Evolutionary conservation across 148 eudicot genomes (phyloP).

Genomic region (Cornus florida): DNA sequence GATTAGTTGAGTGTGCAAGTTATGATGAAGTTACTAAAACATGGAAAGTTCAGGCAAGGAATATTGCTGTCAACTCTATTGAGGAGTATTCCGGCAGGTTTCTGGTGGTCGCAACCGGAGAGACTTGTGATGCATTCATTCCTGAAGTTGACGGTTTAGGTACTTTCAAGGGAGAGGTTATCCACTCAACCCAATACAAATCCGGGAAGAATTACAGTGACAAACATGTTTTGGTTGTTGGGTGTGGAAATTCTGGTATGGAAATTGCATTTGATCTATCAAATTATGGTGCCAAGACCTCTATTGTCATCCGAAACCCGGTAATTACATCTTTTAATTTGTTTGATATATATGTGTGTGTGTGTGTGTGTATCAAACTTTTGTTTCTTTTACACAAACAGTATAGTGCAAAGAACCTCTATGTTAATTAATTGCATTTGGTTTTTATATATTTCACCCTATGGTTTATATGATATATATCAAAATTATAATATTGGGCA

Average conservation of each 20-base stretch:
- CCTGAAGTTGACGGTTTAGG: conserved; percentile 63
- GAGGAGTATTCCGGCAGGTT: conserved; percentile 60
- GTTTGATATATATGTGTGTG: no score
- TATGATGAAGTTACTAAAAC: conserved; percentile 31
- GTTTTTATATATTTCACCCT: no score
- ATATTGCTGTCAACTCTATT: conserved; percentile 7
- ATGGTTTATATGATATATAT: no score
- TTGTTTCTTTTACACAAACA: no score
- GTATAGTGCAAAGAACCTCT: no score
- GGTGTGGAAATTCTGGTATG: conserved; percentile 88
- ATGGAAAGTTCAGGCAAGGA: conserved; percentile 46
- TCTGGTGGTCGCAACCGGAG: conserved; percentile 84
- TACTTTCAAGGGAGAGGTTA: conserved; percentile 51
- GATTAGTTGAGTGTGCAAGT: conserved; percentile 41
- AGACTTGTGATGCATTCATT: conserved; percentile 45
- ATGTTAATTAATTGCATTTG: no score
- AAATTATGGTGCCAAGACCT: conserved; percentile 48
- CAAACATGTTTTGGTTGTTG: conserved; percentile 69
- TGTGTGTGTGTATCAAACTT: no score
- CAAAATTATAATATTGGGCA: no score
- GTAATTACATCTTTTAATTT: conserved; percentile 25
- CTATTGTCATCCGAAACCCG: conserved; percentile 68
- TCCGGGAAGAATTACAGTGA: conserved; percentile 45
- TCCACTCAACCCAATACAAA: conserved; percentile 66
- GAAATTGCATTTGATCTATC: conserved; percentile 79